These are phyloP conservation scores for Glaciozyma martinii DNA, from an alignment of 768 basidiomycete genomes.

Conservation along the genomic window DNA sequence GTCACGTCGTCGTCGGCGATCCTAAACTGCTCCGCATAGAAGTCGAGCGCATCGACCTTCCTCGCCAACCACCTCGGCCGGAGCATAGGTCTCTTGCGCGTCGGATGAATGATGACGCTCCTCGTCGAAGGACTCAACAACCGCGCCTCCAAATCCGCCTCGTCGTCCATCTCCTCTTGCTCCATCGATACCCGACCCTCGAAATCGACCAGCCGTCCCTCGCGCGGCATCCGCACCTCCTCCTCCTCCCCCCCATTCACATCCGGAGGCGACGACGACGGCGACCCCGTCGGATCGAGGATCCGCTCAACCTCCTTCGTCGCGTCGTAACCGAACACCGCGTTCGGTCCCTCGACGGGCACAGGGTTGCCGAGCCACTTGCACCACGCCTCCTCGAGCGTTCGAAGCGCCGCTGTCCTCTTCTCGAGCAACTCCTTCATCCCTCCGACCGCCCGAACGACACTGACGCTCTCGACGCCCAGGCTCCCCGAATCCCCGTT, in stretches of 20 bases:
- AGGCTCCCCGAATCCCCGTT: conserved; percentile 4
- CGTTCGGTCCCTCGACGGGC: conserved; percentile 33
- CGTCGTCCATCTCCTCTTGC: conserved; percentile 32
- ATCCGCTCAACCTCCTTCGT: conserved; percentile 41
- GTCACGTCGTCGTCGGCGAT: conserved; percentile 76
- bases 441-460: conserved; percentile 71
- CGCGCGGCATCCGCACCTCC: conserved; percentile 33
- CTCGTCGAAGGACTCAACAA: conserved; percentile 18
- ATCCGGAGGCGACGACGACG: conserved; percentile 41
- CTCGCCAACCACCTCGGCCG: conserved; percentile 63
- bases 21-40: conserved; percentile 68
- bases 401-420: conserved; percentile 68
- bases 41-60: conserved; percentile 82
- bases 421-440: conserved; percentile 64
- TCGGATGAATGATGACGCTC: conserved; percentile 45
- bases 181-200: conserved; percentile 19
- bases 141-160: conserved; percentile 48
- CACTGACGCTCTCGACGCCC: conserved; percentile 81
- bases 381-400: conserved; percentile 76
- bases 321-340: conserved; percentile 70
- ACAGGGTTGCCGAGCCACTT: conserved; percentile 91
- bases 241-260: conserved; percentile 34
- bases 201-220: conserved; percentile 42
- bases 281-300: conserved; percentile 42
- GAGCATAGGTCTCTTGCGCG: conserved; percentile 58